phyloP scores from a whole-genome alignment of 257 asterid species.

The Ocimum tenuiflorum region DNA sequence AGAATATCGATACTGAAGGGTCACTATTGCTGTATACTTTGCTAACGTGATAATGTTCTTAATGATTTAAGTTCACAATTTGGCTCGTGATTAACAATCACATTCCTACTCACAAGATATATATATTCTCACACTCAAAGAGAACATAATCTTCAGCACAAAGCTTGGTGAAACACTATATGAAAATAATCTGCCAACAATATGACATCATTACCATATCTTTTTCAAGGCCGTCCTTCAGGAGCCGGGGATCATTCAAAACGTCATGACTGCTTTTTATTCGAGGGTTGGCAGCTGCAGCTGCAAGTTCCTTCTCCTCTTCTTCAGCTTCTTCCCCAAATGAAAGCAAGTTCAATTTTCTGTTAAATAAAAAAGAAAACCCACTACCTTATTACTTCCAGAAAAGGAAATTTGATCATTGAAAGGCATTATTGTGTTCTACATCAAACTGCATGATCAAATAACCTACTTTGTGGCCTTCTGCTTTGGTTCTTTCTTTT shows the following conservation, averaged over 20 bases:
- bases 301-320: conserved; percentile 77
- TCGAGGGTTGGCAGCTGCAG: conserved; percentile 50
- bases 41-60: conserved; percentile 1
- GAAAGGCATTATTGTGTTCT: conserved; percentile 3
- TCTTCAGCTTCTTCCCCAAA: conserved; percentile 99
- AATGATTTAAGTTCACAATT: neutral
- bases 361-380: conserved; percentile 26
- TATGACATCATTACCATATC: conserved; percentile 36
- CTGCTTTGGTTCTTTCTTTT: conserved; percentile 45
- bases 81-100: neutral
- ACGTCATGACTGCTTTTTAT: conserved; percentile 96
- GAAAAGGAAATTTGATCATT: neutral
- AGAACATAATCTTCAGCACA: conserved; percentile 1
- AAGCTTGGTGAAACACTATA: conserved; percentile 1
- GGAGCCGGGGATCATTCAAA: conserved; percentile 89
- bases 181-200: neutral
- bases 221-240: conserved; percentile 50
- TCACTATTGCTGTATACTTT: neutral
- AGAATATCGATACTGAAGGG: neutral
- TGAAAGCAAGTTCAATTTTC: conserved; percentile 90
- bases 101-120: conserved; percentile 4
- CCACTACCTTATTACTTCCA: conserved; percentile 2
- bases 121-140: neutral
- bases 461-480: conserved; percentile 65
- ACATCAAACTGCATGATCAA: conserved; percentile 15